Conservation (phyloP, 2,329 filamentous ascomycete species). For the Fusarium floridanum region DNA sequence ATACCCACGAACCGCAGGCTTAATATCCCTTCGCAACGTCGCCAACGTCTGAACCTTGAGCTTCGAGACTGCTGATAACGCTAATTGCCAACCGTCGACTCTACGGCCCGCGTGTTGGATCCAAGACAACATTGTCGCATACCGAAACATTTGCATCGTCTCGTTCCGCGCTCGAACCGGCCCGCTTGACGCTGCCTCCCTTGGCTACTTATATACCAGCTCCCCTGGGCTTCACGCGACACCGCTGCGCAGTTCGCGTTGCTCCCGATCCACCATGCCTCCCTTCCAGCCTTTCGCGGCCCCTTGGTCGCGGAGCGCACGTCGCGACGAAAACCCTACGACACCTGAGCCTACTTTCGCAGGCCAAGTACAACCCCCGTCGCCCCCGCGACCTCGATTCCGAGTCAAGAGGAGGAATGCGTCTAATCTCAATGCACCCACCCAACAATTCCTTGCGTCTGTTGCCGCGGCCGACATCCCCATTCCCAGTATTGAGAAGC, state of each 20-base stretch:
- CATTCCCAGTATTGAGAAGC: conserved; percentile 74
- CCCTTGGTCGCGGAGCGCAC: conserved; percentile 59
- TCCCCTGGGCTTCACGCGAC: conserved; percentile 21
- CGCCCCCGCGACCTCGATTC: conserved; percentile 66
- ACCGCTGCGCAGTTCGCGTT: conserved; percentile 38
- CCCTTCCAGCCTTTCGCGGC: conserved; percentile 60
- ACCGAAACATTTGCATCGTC: conserved; percentile 39
- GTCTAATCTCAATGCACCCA: conserved; percentile 68
- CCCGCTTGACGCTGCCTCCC: conserved; percentile 14
- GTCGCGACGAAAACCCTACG: conserved; percentile 56
- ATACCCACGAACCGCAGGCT: conserved; percentile 25
- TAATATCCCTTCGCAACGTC: conserved; percentile 6
- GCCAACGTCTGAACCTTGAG: conserved; percentile 3
- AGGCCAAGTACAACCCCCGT: conserved; percentile 57
- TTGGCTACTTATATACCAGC: conserved; percentile 33
- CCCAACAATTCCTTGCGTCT: conserved; percentile 75
- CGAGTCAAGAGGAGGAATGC: conserved; percentile 68
- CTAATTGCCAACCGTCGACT: conserved; percentile 18
- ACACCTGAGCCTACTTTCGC: conserved; percentile 65
- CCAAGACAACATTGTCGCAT: conserved; percentile 43
- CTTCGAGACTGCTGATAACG: conserved; percentile 17
- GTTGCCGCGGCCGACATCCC: conserved; percentile 75
- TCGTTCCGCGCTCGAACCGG: conserved; percentile 27
- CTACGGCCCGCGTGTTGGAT: conserved; percentile 27
- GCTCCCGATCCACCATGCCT: conserved; percentile 55